Evolutionary conservation across 108 stramenopile species (phyloP), one percentile per base, ranked within the genome.

Genomic region (Cyclotella atomus): DNA sequence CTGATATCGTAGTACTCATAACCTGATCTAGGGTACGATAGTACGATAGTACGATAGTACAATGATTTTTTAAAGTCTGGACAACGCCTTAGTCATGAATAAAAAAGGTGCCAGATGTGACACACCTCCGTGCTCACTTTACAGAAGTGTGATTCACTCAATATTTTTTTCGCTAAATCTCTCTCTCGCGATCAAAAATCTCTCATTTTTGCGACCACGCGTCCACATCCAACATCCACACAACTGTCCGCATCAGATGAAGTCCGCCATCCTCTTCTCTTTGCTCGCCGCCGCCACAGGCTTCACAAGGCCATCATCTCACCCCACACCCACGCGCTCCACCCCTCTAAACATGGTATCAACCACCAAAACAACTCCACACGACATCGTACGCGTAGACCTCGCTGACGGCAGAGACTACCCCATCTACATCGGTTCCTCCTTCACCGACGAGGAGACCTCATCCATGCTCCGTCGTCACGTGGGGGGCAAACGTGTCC

Each of bases 381-480:
- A 57, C 65, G 93, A 94, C 66, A 65, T 87, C 56, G 93, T 94
- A 49, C 84, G 76, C 41, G 93, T 94, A 0, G 93, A 94, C 67
- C 77, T 94, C 56, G 52, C 70, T 23, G 84, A 92, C 77, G 91
- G 85, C 61, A 66, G 93, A 38, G 93, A 94, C 68, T 94, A 94
- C 72, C 93, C 93, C 52, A 94, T 94, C 61, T 94, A 94, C 84
- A 92, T 94, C 77, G 93, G 93, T 30, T 85, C 89, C 16, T 75
- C 73, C 52, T 91, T 86, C 46, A 52, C 77, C 23, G 88, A 94
- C 41, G 78, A 79, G 21, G 73, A 89, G 74, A 70, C 79, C 43
- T 59, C 59, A 17, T 12, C 64, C 27, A 12, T 71, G 21, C 43
- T 78, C 19, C 79, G 83, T 28, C 27, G 20, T 10, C 90, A 91